Evolutionary conservation across 2,329 filamentous ascomycete species (phyloP).

Genomic region (Apiospora marii): DNA sequence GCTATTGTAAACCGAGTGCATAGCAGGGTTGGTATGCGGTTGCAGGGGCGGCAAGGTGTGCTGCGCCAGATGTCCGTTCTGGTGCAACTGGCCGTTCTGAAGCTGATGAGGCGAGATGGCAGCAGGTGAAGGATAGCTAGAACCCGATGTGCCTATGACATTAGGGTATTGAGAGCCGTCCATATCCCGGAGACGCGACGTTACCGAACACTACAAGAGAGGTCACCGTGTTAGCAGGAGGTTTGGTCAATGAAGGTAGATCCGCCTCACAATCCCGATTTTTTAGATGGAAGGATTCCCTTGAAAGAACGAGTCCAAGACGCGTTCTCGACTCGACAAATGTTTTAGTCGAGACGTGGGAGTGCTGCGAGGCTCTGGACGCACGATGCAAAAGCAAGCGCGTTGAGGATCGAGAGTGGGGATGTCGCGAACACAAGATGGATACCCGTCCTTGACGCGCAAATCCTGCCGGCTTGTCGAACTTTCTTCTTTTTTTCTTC

Average conservation of each 20-base stretch:
- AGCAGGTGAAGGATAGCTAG: constrained; percentile 60
- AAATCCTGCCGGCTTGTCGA: constrained; percentile 1
- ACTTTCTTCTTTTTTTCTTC: constrained; percentile 10
- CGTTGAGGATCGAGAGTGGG: constrained; percentile 18
- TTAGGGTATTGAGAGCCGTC: constrained; percentile 63
- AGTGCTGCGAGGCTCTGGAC: constrained; percentile 5
- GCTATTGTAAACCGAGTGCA: constrained; percentile 64
- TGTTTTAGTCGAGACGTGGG: constrained; percentile 8
- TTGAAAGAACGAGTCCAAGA: constrained; percentile 2
- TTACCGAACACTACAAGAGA: constrained; percentile 32
- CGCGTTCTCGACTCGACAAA: constrained; percentile 16
- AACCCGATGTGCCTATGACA: constrained; percentile 62
- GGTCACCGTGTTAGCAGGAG: constrained; percentile 29
- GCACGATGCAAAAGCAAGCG: constrained; percentile 22
- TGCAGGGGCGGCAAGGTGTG: constrained; percentile 64
- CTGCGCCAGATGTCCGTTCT: constrained; percentile 42
- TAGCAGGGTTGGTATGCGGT: constrained; percentile 52
- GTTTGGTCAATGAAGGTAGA: not conserved
- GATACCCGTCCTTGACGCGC: constrained; percentile 14
- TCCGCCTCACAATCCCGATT: constrained; percentile 21
- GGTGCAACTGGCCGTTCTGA: constrained; percentile 45
- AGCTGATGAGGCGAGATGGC: constrained; percentile 61
- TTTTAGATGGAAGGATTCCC: not conserved
- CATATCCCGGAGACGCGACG: constrained; percentile 53
- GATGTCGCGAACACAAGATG: constrained; percentile 24